phyloP scores from a whole-genome alignment of 208 protist species.

The Acanthamoeba royreba region DNA sequence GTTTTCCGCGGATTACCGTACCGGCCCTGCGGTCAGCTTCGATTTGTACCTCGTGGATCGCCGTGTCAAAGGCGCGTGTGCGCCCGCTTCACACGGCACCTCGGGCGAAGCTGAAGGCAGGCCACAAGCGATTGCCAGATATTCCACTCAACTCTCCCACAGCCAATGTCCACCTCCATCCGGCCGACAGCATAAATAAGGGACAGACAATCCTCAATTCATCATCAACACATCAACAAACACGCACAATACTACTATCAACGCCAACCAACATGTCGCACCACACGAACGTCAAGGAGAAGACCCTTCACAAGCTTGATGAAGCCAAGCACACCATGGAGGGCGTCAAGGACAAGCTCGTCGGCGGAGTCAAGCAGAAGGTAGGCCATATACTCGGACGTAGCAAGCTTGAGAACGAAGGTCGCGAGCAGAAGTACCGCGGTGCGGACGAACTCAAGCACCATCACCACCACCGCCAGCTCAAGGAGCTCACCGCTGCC shows the following conservation, averaged over 20 bases:
- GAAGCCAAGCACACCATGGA: not conserved
- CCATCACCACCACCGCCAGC: not conserved
- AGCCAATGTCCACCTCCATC: too few species aligned
- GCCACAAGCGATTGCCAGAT: too few species aligned
- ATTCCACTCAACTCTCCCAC: too few species aligned
- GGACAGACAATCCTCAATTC: too few species aligned
- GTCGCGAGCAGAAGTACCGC: not conserved
- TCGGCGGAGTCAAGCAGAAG: conserved; percentile 2
- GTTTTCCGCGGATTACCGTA: too few species aligned
- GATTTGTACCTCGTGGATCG: too few species aligned
- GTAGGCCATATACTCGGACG: not conserved
- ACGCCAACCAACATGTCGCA: not conserved
- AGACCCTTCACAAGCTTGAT: not conserved
- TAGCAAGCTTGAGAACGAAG: not conserved
- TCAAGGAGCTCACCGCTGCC: not conserved
- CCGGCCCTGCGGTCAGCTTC: too few species aligned
- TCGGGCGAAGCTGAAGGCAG: too few species aligned
- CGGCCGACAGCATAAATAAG: too few species aligned
- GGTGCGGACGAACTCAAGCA: not conserved
- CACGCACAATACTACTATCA: not conserved
- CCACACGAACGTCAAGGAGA: too few species aligned
- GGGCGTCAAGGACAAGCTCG: conserved; percentile 17
- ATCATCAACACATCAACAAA: not conserved
- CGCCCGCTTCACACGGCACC: too few species aligned
- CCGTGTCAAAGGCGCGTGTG: too few species aligned